Conservation (phyloP, 2,329 filamentous ascomycete species). For the Penicillium freii region DNA sequence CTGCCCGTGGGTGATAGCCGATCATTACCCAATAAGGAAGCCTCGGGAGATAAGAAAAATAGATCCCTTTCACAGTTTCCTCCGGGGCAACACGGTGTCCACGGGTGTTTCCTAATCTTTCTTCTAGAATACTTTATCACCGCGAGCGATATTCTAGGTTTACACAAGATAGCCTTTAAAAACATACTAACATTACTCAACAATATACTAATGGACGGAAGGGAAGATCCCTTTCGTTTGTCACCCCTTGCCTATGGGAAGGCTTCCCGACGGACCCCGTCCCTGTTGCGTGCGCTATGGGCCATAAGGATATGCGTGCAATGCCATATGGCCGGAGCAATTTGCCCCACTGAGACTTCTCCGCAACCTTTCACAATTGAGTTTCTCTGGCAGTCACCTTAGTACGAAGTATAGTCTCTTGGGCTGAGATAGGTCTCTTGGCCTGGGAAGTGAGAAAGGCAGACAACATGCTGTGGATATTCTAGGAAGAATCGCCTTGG, state of each 20-base stretch:
- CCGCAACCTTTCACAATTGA: not conserved
- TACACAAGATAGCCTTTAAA: not conserved
- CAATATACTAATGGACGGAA: not conserved
- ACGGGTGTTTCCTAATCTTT: not conserved
- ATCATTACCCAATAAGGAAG: slow-evolving; percentile 15
- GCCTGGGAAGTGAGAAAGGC: not conserved
- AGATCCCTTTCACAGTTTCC: not conserved
- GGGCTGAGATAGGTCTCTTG: not conserved
- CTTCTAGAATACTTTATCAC: not conserved
- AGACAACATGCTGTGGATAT: not conserved
- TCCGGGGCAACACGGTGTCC: not conserved
- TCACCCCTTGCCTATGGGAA: slow-evolving; percentile 18
- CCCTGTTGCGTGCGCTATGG: slow-evolving; percentile 6
- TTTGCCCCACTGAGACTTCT: slow-evolving; percentile 5
- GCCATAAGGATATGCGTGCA: slow-evolving; percentile 4
- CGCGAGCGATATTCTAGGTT: not conserved
- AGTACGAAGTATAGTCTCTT: not conserved
- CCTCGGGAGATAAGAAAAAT: slow-evolving; percentile 1
- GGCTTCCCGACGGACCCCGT: slow-evolving; percentile 23
- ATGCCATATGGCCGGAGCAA: slow-evolving; percentile 8
- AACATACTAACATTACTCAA: not conserved
- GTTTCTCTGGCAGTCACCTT: not conserved
- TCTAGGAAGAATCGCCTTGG: not conserved
- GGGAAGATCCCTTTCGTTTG: too few species aligned
- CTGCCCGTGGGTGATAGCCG: slow-evolving; percentile 11